Evolutionary conservation across 2,329 filamentous ascomycete species (phyloP).

Genomic region (Aureobasidium sp.): DNA sequence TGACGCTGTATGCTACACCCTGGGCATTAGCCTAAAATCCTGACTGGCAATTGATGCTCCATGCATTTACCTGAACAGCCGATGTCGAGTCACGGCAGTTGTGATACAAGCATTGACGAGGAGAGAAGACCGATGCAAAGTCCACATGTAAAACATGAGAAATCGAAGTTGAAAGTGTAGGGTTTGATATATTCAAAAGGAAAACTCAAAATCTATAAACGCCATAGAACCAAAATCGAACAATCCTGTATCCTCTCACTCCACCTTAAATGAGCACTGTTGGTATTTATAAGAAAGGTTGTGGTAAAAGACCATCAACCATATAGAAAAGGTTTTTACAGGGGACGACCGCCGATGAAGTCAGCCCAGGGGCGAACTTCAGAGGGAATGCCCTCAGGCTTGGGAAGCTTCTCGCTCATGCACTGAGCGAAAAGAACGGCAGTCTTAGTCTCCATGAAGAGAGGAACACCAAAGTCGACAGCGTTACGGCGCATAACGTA

Average conservation of each 20-base stretch:
- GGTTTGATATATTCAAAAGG: neutral
- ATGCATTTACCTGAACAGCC: neutral
- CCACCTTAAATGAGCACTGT: neutral
- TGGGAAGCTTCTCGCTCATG: slow-evolving; percentile 92
- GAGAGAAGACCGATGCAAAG: neutral
- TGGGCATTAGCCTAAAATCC: neutral
- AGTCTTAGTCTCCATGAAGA: slow-evolving; percentile 99
- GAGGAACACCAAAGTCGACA: slow-evolving; percentile 92
- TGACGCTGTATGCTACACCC: neutral
- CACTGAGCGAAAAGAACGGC: slow-evolving; percentile 92
- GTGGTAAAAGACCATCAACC: neutral
- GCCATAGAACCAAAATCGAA: neutral
- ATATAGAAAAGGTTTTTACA: neutral
- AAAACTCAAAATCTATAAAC: neutral
- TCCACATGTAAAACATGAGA: neutral
- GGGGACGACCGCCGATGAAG: slow-evolving; percentile 58
- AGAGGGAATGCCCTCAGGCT: slow-evolving; percentile 74
- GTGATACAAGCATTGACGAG: neutral
- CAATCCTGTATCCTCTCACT: slow-evolving; percentile 1
- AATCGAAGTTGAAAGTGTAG: neutral
- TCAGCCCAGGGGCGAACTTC: slow-evolving; percentile 94
- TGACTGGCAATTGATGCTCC: neutral
- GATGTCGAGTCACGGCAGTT: neutral
- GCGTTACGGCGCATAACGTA: slow-evolving; percentile 98
- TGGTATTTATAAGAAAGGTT: neutral